Conservation (phyloP, 345 rosid genomes). For the Populus simonii region DNA sequence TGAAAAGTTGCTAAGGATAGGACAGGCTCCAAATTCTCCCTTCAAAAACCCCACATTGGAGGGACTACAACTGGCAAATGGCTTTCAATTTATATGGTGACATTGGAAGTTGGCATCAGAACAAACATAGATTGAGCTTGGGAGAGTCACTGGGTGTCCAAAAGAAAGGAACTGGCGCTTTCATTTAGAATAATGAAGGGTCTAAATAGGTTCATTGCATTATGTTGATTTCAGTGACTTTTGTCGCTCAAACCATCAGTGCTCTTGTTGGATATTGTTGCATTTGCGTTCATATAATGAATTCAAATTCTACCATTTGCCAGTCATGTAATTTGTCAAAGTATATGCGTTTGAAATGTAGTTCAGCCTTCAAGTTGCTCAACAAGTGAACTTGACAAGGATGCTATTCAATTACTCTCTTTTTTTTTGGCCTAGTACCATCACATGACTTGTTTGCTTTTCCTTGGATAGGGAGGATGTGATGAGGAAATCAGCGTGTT, state of each 20-base stretch:
- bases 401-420: too few relatives aligned
- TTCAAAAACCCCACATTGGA: too few relatives aligned
- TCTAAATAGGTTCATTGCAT: neutral
- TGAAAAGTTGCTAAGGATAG: too few relatives aligned
- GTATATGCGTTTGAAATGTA: neutral
- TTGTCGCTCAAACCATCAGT: neutral
- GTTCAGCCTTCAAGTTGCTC: neutral
- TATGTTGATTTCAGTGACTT: neutral
- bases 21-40: too few relatives aligned
- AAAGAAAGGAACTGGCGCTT: neutral
- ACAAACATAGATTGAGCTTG: neutral
- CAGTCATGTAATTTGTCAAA: neutral
- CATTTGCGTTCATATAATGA: neutral
- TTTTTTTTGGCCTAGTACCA: neutral
- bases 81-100: neutral
- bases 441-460: neutral
- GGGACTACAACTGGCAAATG: too few relatives aligned
- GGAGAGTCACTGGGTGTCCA: too few relatives aligned
- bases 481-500: slow-evolving; percentile 83
- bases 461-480: slow-evolving; percentile 72
- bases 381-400: neutral
- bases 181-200: neutral
- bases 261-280: neutral
- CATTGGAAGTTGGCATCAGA: neutral
- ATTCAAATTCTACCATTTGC: neutral